Conservation (phyloP, 805 yeast species). For the Kodamaea kaohsiungensis region DNA sequence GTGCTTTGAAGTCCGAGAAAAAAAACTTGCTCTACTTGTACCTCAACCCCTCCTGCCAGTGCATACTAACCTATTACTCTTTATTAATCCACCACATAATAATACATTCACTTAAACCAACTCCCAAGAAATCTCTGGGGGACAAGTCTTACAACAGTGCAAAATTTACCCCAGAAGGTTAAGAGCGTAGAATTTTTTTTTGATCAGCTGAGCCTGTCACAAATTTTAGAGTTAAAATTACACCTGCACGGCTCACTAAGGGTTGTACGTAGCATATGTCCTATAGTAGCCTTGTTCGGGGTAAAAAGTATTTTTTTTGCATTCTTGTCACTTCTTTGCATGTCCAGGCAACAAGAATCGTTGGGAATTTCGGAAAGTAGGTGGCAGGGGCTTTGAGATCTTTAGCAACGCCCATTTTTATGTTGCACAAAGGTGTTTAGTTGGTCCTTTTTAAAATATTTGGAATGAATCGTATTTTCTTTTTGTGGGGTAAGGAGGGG, state of each 20-base stretch:
- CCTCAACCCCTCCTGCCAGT: too few species aligned
- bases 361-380: constrained; percentile 1
- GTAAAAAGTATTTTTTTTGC: neutral
- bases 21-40: too few species aligned
- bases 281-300: neutral
- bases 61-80: too few species aligned
- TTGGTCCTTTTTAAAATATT: too few species aligned
- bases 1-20: too few species aligned
- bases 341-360: neutral
- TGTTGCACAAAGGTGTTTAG: neutral
- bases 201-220: neutral
- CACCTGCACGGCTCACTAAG: neutral
- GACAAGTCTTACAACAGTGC: too few species aligned
- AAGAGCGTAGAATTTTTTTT: neutral
- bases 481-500: constrained; percentile 3
- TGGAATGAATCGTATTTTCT: neutral
- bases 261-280: neutral
- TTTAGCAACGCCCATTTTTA: neutral
- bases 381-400: neutral
- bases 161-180: neutral
- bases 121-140: too few species aligned
- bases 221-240: neutral
- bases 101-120: too few species aligned
- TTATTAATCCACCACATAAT: too few species aligned
- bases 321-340: neutral